Conservation (phyloP, 345 rosid species). For the Salix dunnii region DNA sequence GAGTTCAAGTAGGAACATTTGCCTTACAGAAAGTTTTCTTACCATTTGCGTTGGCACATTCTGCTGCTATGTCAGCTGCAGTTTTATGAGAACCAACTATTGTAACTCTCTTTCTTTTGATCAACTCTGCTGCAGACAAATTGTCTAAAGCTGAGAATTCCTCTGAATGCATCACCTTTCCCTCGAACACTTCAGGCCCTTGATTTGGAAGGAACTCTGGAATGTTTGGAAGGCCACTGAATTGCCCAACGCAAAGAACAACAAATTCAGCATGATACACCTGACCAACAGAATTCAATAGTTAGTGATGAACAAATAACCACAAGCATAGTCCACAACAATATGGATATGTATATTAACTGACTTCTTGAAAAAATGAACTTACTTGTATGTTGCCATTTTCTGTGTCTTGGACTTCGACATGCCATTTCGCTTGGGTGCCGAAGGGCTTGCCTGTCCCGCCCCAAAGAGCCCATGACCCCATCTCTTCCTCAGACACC, state of each 20-base stretch:
- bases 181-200: constrained; percentile 30
- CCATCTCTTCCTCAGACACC: constrained; percentile 26
- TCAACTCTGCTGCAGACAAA: constrained; percentile 17
- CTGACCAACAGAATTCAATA: constrained; percentile 6
- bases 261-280: constrained; percentile 37
- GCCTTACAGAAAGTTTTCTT: neutral
- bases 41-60: constrained; percentile 40
- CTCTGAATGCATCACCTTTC: constrained; percentile 40
- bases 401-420: constrained; percentile 22
- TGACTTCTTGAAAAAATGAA: too few species aligned
- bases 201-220: constrained; percentile 28
- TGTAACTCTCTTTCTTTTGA: constrained; percentile 28
- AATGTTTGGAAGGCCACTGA: constrained; percentile 32
- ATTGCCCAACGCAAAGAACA: constrained; percentile 32
- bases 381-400: constrained; percentile 18
- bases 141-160: constrained; percentile 27
- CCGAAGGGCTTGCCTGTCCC: constrained; percentile 37
- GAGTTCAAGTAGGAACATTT: neutral
- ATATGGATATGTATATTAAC: neutral
- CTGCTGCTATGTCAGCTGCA: constrained; percentile 38
- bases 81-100: constrained; percentile 34
- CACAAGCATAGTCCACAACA: neutral
- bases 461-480: constrained; percentile 37
- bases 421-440: constrained; percentile 37
- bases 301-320: neutral